Conservation (phyloP, 768 basidiomycete species). For the Dentipellis fragilis region DNA sequence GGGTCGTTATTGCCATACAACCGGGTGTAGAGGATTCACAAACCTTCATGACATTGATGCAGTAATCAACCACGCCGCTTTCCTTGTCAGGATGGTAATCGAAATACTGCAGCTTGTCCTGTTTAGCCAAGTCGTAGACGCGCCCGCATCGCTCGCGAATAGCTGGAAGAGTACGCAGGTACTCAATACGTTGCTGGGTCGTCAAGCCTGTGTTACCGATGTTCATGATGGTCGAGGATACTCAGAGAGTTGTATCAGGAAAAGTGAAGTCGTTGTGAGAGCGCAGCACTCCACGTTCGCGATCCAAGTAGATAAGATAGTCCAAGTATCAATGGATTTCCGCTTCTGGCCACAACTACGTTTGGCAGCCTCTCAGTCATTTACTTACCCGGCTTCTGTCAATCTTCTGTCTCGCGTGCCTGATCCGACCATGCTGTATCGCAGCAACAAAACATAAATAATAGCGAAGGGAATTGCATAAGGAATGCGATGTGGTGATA, state of each 20-base stretch:
- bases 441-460: too few species aligned
- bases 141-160: slow-evolving; percentile 77
- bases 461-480: too few species aligned
- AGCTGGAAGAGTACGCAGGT: slow-evolving; percentile 80
- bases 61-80: slow-evolving; percentile 58
- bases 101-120: slow-evolving; percentile 76
- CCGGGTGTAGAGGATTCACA: slow-evolving; percentile 1
- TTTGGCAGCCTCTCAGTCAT: background rate
- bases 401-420: background rate
- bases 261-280: background rate
- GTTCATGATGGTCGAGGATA: slow-evolving; percentile 8
- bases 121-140: slow-evolving; percentile 69
- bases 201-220: slow-evolving; percentile 1
- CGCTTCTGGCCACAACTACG: background rate
- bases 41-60: slow-evolving; percentile 67
- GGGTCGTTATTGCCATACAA: background rate
- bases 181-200: slow-evolving; percentile 37
- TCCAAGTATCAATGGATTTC: background rate
- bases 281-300: background rate
- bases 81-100: slow-evolving; percentile 76
- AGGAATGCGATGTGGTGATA: too few species aligned
- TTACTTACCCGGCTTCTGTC: too few species aligned
- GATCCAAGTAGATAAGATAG: background rate
- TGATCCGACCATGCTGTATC: background rate
- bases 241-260: background rate